Evolutionary conservation across 2,329 filamentous ascomycete species (phyloP), one percentile per base, ranked within the genome.

Genomic region (Rhinocladiella mackenziei): DNA sequence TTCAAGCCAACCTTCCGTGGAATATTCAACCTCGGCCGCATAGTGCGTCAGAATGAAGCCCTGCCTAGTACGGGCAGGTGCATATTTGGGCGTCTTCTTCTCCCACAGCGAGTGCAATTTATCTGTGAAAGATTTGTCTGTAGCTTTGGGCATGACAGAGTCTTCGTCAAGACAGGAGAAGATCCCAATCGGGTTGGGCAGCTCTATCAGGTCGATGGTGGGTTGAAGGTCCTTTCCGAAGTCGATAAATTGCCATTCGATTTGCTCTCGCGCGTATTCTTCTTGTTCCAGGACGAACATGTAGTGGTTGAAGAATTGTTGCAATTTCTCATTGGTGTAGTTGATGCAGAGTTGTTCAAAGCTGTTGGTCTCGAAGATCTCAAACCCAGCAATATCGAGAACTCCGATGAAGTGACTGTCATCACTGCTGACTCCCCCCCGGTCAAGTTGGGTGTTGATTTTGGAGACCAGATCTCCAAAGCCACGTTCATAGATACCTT

Each of bases 271-370:
- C 6, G 92, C 89, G 64, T 98, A 98, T 64, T 98, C 92, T 65
- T 98, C 92, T 61, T 98, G 92, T 63, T 98, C 92, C 5, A 98
- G 74, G 7, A 98, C 92, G 61, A 98, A 98, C 92, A 98, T 98
- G 71, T 98, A 94, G 63, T 98, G 92, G 60, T 98, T 98, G 77
- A 98, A 98, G 66, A 98, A 98, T 57, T 98, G 92, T 61, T 98
- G 92, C 5, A 98, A 79, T 65, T 96, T 98, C 66, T 98, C 92
- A 67, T 98, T 98, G 50, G 94, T 97, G 68, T 98, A 98, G 68
- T 98, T 98, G 76, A 98, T 98, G 72, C 92, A 98, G 4, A 98
- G 77, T 65, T 98, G 92, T 65, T 98, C 92, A 60, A 98, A 98
- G 71, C 91, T 96, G 71, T 98, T 98, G 60, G 87, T 80, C 57